phyloP scores from a whole-genome alignment of 768 basidiomycete species.

The Holtermanniella nyarrowii region DNA sequence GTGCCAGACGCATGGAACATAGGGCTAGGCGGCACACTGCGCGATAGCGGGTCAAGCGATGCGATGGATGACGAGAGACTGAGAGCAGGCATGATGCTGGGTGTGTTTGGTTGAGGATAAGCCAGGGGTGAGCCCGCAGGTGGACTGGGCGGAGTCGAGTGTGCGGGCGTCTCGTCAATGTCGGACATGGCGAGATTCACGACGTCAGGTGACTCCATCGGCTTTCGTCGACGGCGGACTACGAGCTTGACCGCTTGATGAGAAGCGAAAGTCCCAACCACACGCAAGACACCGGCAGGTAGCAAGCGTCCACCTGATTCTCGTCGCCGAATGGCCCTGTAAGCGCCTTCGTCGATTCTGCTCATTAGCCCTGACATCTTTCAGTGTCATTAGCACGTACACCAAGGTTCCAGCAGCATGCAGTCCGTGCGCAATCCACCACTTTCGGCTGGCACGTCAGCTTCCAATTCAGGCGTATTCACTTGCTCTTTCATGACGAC shows the following conservation, averaged over 20 bases:
- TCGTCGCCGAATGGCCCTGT: slow-evolving; percentile 68
- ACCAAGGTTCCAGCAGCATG: slow-evolving; percentile 77
- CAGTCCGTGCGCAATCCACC: slow-evolving; percentile 95
- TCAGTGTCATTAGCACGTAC: slow-evolving; percentile 9
- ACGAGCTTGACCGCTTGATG: slow-evolving; percentile 87
- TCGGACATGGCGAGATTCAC: slow-evolving; percentile 5
- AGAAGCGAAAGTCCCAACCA: slow-evolving; percentile 80
- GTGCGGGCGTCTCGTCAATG: slow-evolving; percentile 4
- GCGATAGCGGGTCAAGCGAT: slow-evolving; percentile 46
- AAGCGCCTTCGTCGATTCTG: slow-evolving; percentile 73
- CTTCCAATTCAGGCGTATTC: not conserved
- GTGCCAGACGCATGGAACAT: slow-evolving; percentile 12
- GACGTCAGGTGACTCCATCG: not conserved
- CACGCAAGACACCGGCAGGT: slow-evolving; percentile 78
- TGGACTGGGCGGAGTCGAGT: slow-evolving; percentile 7
- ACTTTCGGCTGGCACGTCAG: slow-evolving; percentile 61
- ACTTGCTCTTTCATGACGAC: slow-evolving; percentile 39
- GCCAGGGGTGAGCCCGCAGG: not conserved
- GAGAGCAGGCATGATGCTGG: slow-evolving; percentile 45
- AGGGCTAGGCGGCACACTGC: slow-evolving; percentile 41
- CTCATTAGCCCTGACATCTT: slow-evolving; percentile 1
- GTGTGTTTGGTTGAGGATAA: slow-evolving; percentile 50
- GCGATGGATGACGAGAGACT: slow-evolving; percentile 47
- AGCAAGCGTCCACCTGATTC: slow-evolving; percentile 77
- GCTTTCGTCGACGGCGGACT: slow-evolving; percentile 42